Conservation (phyloP, 2,329 filamentous ascomycete genomes). For the Huntiella bhutanensis region DNA sequence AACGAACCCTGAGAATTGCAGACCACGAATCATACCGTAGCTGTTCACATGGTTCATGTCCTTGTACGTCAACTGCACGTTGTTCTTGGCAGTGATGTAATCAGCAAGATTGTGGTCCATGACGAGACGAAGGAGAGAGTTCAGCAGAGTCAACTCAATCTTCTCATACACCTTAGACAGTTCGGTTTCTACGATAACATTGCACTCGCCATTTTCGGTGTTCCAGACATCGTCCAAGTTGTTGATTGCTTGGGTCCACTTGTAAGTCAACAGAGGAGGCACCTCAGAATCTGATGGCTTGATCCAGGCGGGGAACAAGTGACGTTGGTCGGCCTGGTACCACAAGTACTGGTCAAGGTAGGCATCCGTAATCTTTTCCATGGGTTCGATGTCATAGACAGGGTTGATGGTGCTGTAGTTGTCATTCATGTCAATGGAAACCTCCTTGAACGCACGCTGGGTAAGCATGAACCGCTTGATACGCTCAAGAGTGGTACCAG, state of each 20-base stretch:
- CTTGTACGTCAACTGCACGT: conserved; percentile 97
- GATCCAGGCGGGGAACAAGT: conserved; percentile 96
- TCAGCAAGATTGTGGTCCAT: conserved; percentile 99
- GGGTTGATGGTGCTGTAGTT: conserved; percentile 99
- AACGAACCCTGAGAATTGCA: conserved; percentile 96
- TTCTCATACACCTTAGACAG: conserved; percentile 99
- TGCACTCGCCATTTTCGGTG: conserved; percentile 82
- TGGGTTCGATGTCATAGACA: conserved; percentile 95
- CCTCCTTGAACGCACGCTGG: conserved; percentile 95
- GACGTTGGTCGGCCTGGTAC: conserved; percentile 96
- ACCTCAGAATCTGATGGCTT: conserved; percentile 98
- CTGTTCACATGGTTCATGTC: conserved; percentile 99
- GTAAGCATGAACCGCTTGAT: conserved; percentile 97
- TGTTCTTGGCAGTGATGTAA: conserved; percentile 99
- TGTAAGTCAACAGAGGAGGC: conserved; percentile 83
- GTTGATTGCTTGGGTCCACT: conserved; percentile 99
- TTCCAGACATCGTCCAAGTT: conserved; percentile 94
- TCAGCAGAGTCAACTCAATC: conserved; percentile 89
- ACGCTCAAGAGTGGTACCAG: conserved; percentile 81
- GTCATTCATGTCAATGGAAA: conserved; percentile 99
- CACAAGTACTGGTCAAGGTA: conserved; percentile 97
- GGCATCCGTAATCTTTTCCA: conserved; percentile 98
- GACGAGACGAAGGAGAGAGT: conserved; percentile 78
- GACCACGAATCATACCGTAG: conserved; percentile 92
- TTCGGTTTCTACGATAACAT: conserved; percentile 96